A percentile compares a stretch with the other conserved stretches of the same genome.
These are phyloP conservation scores for Colletotrichum somersetense DNA, from an alignment of 2,329 filamentous ascomycete species.

Conservation along the genomic window DNA sequence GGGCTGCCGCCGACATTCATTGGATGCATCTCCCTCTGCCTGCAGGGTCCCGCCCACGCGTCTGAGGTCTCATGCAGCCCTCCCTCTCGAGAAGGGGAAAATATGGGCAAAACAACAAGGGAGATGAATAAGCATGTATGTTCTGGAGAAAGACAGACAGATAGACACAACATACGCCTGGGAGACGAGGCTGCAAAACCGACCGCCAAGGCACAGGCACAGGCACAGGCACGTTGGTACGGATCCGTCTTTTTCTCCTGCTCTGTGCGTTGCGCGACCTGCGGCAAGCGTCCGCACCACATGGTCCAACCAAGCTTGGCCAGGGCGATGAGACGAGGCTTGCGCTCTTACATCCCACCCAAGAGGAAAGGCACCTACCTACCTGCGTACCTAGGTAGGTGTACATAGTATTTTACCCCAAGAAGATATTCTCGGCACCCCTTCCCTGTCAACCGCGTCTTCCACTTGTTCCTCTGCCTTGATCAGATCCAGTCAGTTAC, in stretches of 20 bases:
- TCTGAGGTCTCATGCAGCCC: constrained; percentile 37
- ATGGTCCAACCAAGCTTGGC: constrained; percentile 18
- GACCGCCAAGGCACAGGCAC: constrained; percentile 12
- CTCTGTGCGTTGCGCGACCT: constrained; percentile 36
- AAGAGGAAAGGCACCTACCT: constrained; percentile 13
- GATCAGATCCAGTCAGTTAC: constrained; percentile 14
- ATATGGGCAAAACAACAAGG: constrained; percentile 25
- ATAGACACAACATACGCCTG: not conserved
- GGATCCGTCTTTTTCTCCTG: constrained; percentile 19
- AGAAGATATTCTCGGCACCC: not conserved
- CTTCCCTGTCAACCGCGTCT: constrained; percentile 7
- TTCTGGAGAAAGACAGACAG: constrained; percentile 5
- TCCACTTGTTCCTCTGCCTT: constrained; percentile 24
- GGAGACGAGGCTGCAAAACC: constrained; percentile 1
- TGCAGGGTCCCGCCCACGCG: constrained; percentile 41
- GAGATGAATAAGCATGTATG: constrained; percentile 14
- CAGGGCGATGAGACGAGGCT: constrained; percentile 26
- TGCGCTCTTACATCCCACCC: constrained; percentile 20
- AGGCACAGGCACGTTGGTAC: not conserved
- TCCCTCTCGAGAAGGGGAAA: constrained; percentile 13
- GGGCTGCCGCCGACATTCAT: constrained; percentile 26
- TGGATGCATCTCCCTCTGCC: constrained; percentile 27
- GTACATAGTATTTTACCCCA: not conserved
- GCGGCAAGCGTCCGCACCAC: constrained; percentile 28
- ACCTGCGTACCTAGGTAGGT: no score